Evolutionary conservation across 139 green algal genomes (phyloP), one percentile per base, ranked within the genome.

Genomic region (Ettlia oleoabundans): DNA sequence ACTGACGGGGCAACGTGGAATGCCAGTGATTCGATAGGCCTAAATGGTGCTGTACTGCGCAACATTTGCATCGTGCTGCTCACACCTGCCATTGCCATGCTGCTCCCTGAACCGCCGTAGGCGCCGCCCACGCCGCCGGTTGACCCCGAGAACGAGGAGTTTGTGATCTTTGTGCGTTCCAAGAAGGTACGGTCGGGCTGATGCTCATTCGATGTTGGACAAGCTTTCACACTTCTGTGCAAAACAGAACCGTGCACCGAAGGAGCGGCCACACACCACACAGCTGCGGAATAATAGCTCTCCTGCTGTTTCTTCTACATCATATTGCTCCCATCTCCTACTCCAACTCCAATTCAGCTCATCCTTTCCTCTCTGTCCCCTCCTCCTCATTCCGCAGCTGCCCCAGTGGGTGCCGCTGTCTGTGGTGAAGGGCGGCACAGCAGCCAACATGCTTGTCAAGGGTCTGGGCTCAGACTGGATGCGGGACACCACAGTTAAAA

Each of bases 141-240:
- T 28, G 92, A 96, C 78, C 90, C 90, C 8, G 89, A 94, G 35
- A 95, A 96, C 74, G 88, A 73, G 28, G 92, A 95, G 89, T 94
- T 96, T 83, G 92, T 95, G 10, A 79, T 96, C 63, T 96, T 96
- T 66, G 72, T 93, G 33, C 87, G 90, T 43, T 84, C 85, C 1
- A 87, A 88, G 77, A 92, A 89, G 81, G 52, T 91, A 35, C 33
- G 43, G 7, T 37, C 24, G 6, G 66, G 47, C 47, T 58, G 47
- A 58, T 58, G 13, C 15, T 10, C 47, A 15, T 58, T n/a, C n/a
- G 47, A 10, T 58, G 47, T 58, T 58, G 47, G 13, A 15, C 47
- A 58, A 10, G 47, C 47, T 24, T 58, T 10, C 47, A 58, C 15
- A 15, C 47, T 58, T 58, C n/a, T n/a, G n/a, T n/a, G n/a, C n/a